Evolutionary conservation across 2,329 filamentous ascomycete species (phyloP), one percentile per base, ranked within the genome.

Genomic region (Penicillium expansum): DNA sequence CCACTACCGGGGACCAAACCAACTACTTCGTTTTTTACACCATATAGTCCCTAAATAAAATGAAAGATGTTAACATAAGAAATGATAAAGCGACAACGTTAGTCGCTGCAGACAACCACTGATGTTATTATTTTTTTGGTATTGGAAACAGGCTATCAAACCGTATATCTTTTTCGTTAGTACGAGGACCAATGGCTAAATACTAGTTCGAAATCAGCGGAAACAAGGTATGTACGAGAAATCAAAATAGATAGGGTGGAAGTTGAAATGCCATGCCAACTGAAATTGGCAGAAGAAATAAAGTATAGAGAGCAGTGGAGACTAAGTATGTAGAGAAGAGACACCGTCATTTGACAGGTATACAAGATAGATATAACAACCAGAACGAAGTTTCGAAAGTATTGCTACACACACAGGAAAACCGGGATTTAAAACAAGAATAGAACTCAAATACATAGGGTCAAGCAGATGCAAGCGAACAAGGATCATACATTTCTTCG

Each of bases 351-450:
- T 10, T 7, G 20, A 33, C 20, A 47, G 29, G 3, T 32, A 33
- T n/a, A 33, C 18, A 22, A 11, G 7, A 18, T 20, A 20, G 13
- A 20, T 24, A 33, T 8, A n/a, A n/a, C 33, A 27, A 20, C 43
- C 32, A 33, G 14, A 24, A 32, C 2, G 18, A 47, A 22, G 13
- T 37, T 33, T 7, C 57, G 44, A 50, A 45, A 54, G 55, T 54
- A 62, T 18, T 33, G 29, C 18, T 63, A 63, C 59, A 62, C 27
- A n/a, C n/a, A 24, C 3, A 61, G 32, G 32, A 33, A 50, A 48
- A 52, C n/a, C 37, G 43, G 11, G 2, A 32, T 13, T 47, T 13
- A 41, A 38, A 41, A 41, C 14, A 38, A 18, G 14, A 7, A 43
- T 30, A 30, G 27, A 42, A 44, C 37, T 48, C 11, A 30, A 37